Base-by-base conservation (phyloP, 2,329 filamentous ascomycete genomes). In the Beauveria australis region DNA sequence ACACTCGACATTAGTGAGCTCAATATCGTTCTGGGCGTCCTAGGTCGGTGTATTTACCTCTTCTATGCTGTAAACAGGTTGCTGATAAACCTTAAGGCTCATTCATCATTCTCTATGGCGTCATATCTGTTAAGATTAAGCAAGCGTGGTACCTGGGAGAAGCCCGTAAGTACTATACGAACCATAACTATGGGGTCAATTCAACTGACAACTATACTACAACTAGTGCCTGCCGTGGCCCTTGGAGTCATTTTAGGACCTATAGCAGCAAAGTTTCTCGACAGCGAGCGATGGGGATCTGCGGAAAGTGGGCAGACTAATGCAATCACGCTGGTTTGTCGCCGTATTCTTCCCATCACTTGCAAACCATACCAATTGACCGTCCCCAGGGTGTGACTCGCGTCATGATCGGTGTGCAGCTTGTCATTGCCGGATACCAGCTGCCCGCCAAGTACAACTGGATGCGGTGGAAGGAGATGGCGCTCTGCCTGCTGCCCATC, bases 351-450 rank as follows among this genome's bases (percentile, higher is more conserved):
- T 19, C 6, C 8, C 22, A 51, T 53, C 53, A 40, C 52, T 46
- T 33, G 12, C 12, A 12, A 6, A 58, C 47, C 53, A 1, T 33
- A 14, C 30, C 10, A 33, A 33, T 9, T 33, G 5, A 24, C 2
- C 19, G 4, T 9, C 30, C 19, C 5, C 12, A 73, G 72, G 79
- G 79, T 14, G 66, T 86, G 8, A 78, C 77, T 63, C 77, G 84
- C 19, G 74, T 87, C 28, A 81, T 86, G 62, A 85, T 87, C 60
- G 82, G 83, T 4, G 76, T 86, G 2, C 83, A 87, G 65, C 75
- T 86, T n/a, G 76, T 86, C 40, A 86, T 86, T 62, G 83, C 82
- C 2, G 84, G 84, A 28, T 86, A 82, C 64, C 82, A 87, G 66
- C 72, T 87, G 1, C 84, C 84, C 0, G 80, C 80, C 48, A 80